Conservation (phyloP, 2,329 filamentous ascomycete species). For the Alternaria brassicicola region DNA sequence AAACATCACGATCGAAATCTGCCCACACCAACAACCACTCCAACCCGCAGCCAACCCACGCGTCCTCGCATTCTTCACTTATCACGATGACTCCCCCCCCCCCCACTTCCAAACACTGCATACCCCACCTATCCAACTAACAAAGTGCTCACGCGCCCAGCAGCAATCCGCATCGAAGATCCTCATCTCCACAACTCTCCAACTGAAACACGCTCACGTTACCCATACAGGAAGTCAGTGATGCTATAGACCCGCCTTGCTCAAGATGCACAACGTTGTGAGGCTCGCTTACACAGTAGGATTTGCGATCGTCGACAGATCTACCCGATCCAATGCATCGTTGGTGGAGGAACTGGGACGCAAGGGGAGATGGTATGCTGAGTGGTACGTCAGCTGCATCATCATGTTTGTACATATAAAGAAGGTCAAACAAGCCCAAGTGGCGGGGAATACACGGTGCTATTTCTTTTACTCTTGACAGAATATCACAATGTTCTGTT, state of each 20-base stretch:
- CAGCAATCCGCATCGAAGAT: neutral
- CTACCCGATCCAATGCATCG: neutral
- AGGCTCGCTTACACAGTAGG: neutral
- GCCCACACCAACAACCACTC: neutral
- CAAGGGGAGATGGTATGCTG: neutral
- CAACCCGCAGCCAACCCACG: neutral
- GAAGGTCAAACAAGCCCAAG: neutral
- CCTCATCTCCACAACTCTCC: neutral
- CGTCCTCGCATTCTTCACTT: neutral
- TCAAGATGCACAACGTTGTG: neutral
- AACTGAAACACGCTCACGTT: neutral
- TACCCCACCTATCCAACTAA: neutral
- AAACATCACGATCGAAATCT: neutral
- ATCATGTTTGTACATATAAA: neutral
- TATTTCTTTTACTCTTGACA: neutral
- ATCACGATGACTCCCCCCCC: too few species aligned
- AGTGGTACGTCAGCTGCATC: neutral
- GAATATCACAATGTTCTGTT: neutral
- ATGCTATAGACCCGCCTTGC: neutral
- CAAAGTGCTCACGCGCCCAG: neutral
- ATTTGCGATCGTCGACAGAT: neutral
- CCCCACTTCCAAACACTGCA: neutral
- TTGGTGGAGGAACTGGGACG: neutral
- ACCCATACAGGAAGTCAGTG: neutral
- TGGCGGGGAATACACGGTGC: neutral